Percentiles rank a stretch among this genome's conserved stretches.
Conservation (phyloP, 192 early-diverging fungal genomes). For the Backusella australiensis region DNA sequence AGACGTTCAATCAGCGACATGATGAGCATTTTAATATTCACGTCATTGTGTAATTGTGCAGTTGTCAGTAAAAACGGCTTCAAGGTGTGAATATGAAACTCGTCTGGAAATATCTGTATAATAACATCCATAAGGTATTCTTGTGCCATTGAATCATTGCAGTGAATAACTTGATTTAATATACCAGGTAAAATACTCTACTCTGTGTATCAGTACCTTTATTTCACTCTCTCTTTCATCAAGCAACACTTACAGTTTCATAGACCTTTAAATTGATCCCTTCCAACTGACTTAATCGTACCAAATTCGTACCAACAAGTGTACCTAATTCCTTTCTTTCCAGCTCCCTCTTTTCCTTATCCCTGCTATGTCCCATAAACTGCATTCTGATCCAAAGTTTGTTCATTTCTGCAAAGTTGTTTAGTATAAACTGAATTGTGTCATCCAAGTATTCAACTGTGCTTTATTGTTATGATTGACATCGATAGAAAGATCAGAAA, state of each 20-base stretch:
- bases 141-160: slow-evolving; percentile 96
- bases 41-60: slow-evolving; percentile 84
- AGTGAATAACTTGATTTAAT: slow-evolving; percentile 94
- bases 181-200: slow-evolving; percentile 86
- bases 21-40: slow-evolving; percentile 95
- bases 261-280: slow-evolving; percentile 85
- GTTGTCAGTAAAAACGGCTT: slow-evolving; percentile 86
- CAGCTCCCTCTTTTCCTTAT: slow-evolving; percentile 92
- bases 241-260: slow-evolving; percentile 49
- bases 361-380: slow-evolving; percentile 90
- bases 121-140: slow-evolving; percentile 99
- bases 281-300: slow-evolving; percentile 92
- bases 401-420: slow-evolving; percentile 99
- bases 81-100: slow-evolving; percentile 91
- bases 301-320: slow-evolving; percentile 95
- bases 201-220: neutral
- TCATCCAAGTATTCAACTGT: slow-evolving; percentile 45
- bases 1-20: slow-evolving; percentile 94
- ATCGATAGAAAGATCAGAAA: neutral
- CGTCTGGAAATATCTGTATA: slow-evolving; percentile 96
- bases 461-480: neutral
- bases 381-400: slow-evolving; percentile 99
- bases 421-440: slow-evolving; percentile 92
- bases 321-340: slow-evolving; percentile 96
- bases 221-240: neutral